A percentile compares a stretch with the other conserved stretches of the same genome.
These are phyloP conservation scores for Leucosporidium creatinivorum DNA, from an alignment of 768 basidiomycete species.

Conservation along the genomic window DNA sequence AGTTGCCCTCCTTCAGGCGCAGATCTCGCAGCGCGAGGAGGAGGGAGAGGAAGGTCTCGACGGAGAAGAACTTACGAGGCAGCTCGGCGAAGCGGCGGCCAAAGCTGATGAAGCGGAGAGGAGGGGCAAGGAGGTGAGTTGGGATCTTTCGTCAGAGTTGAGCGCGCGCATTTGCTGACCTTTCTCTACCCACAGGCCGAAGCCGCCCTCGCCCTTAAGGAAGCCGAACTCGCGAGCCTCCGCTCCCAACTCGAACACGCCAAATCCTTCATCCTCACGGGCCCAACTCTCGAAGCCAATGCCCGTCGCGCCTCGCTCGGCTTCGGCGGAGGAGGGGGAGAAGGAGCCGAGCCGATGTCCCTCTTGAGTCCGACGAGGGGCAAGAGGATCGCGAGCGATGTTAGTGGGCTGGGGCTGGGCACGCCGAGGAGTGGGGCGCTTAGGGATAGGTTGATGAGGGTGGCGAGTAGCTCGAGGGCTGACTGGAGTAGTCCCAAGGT, in stretches of 20 bases:
- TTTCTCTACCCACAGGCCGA: background rate
- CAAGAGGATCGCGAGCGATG: conserved; percentile 5
- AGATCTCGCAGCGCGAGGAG: conserved; percentile 65
- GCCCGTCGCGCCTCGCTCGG: conserved; percentile 7
- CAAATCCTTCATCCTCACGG: conserved; percentile 26
- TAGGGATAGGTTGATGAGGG: background rate
- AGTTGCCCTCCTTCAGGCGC: conserved; percentile 76
- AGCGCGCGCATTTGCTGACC: background rate
- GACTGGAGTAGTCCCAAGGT: conserved; percentile 4
- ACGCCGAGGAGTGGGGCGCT: conserved; percentile 5
- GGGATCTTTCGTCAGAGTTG: too few species aligned
- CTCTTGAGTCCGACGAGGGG: background rate
- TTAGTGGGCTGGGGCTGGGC: conserved; percentile 11
- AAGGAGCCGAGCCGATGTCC: background rate
- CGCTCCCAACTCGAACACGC: conserved; percentile 17
- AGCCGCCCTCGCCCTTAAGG: conserved; percentile 8
- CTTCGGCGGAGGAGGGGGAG: background rate
- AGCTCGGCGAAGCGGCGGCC: conserved; percentile 32
- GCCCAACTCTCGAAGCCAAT: conserved; percentile 20
- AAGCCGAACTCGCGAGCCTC: conserved; percentile 15
- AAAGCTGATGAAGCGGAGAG: conserved; percentile 39
- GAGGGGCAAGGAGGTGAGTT: conserved; percentile 29
- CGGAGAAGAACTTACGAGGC: conserved; percentile 29
- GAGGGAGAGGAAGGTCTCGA: conserved; percentile 49
- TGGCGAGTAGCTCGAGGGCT: conserved; percentile 12